These are phyloP conservation scores for Auricularia sp. DNA, from an alignment of 768 basidiomycete genomes.

Conservation along the genomic window DNA sequence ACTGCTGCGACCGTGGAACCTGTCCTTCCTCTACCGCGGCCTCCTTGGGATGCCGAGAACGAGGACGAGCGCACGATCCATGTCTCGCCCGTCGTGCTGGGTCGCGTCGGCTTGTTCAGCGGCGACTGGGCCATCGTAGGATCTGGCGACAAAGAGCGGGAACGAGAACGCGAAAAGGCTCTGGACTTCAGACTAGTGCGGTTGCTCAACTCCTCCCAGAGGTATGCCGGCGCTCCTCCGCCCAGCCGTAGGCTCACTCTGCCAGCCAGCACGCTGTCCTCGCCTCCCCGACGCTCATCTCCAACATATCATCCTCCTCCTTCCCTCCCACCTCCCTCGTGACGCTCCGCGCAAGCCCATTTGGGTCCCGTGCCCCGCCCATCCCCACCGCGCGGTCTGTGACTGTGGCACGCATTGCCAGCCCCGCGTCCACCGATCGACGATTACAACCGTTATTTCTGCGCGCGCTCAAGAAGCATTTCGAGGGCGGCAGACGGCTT, in stretches of 20 bases:
- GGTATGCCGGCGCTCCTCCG: not conserved
- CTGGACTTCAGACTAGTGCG: not conserved
- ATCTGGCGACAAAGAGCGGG: not conserved
- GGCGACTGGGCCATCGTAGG: not conserved
- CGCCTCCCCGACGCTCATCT: not conserved
- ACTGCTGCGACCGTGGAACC: not conserved
- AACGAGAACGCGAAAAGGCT: not conserved
- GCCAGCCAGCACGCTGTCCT: too few species aligned
- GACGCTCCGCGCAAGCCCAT: slow-evolving; percentile 44
- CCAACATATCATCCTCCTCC: not conserved
- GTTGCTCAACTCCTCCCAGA: not conserved
- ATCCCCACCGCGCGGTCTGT: slow-evolving; percentile 62
- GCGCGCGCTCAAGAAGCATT: slow-evolving; percentile 51
- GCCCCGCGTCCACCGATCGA: slow-evolving; percentile 57
- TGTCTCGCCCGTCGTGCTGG: not conserved
- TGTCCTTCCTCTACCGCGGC: not conserved
- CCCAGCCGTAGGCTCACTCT: not conserved
- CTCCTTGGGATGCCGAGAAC: not conserved
- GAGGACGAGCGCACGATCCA: not conserved
- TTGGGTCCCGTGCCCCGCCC: slow-evolving; percentile 45
- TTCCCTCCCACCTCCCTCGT: slow-evolving; percentile 13
- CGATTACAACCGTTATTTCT: slow-evolving; percentile 54
- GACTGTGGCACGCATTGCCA: slow-evolving; percentile 73
- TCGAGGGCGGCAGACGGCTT: slow-evolving; percentile 42
- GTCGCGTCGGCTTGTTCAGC: not conserved